Percentiles rank a stretch among this genome's conserved stretches.
Evolutionary conservation across 805 yeast genomes (phyloP).

Genomic region (Ogataea pini): DNA sequence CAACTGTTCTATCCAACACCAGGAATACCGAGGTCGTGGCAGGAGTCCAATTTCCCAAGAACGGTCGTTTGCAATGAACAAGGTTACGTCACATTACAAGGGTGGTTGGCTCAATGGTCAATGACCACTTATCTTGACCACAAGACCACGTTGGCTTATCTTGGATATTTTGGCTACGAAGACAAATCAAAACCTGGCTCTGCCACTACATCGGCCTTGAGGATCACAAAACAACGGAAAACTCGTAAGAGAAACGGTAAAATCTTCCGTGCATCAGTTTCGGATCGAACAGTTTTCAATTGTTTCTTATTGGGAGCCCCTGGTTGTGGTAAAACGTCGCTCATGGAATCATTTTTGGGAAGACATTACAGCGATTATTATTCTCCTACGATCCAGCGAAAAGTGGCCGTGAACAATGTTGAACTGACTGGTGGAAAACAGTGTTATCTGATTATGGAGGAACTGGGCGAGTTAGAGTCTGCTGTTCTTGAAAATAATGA

Average conservation of each 20-base stretch:
- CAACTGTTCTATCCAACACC: slow-evolving; percentile 86
- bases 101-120: slow-evolving; percentile 99
- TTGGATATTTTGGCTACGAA: slow-evolving; percentile 90
- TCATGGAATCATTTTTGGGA: slow-evolving; percentile 78
- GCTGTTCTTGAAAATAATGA: slow-evolving; percentile 72
- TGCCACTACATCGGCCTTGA: slow-evolving; percentile 51
- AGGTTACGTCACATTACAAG: slow-evolving; percentile 89
- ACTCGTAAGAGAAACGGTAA: slow-evolving; percentile 66
- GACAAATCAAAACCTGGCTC: slow-evolving; percentile 25
- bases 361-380: slow-evolving; percentile 69
- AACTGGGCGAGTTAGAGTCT: slow-evolving; percentile 81
- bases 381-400: slow-evolving; percentile 79
- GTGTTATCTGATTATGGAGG: slow-evolving; percentile 88
- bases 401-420: slow-evolving; percentile 86
- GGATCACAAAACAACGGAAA: slow-evolving; percentile 80
- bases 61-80: slow-evolving; percentile 88
- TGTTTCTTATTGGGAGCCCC: slow-evolving; percentile 87
- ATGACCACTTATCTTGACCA: slow-evolving; percentile 90
- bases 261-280: slow-evolving; percentile 61
- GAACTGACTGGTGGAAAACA: slow-evolving; percentile 95
- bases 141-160: slow-evolving; percentile 79
- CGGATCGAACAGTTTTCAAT: slow-evolving; percentile 88
- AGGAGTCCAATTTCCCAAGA: slow-evolving; percentile 78
- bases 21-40: slow-evolving; percentile 88
- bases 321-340: slow-evolving; percentile 82